Percentiles rank a stretch among this genome's conserved stretches.
Evolutionary conservation across 164 flowering plant genomes (phyloP).

Genomic region (Stephania japonica): DNA sequence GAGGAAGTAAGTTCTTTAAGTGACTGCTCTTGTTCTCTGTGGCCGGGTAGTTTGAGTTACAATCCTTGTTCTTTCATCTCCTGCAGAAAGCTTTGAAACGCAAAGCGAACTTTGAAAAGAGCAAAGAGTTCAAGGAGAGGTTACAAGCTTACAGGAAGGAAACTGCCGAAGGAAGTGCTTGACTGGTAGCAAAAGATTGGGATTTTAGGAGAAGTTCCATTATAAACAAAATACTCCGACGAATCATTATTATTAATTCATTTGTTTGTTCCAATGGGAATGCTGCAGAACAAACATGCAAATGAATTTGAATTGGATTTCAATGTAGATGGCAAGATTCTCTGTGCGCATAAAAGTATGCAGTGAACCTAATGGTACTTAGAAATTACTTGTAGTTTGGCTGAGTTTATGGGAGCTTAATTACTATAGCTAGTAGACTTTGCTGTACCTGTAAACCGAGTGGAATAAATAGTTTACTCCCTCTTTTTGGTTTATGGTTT

Average conservation of each 20-base stretch:
- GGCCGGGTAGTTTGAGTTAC: not conserved
- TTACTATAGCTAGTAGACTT: not conserved
- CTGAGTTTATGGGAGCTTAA: not conserved
- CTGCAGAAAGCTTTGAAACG: conserved; percentile 82
- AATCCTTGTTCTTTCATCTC: conserved; percentile 1
- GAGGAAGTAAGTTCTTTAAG: conserved; percentile 53
- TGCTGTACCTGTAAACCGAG: not conserved
- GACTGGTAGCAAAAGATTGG: not conserved
- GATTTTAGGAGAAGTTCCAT: not conserved
- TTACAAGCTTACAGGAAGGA: conserved; percentile 65
- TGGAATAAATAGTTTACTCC: no score
- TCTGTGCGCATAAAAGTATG: not conserved
- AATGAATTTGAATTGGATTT: no score
- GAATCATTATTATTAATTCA: not conserved
- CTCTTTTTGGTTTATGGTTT: no score
- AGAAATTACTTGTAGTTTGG: not conserved
- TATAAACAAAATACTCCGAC: not conserved
- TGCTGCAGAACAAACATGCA: not conserved
- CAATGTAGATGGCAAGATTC: not conserved
- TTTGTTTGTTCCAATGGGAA: not conserved
- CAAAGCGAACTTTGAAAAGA: conserved; percentile 88
- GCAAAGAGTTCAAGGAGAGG: conserved; percentile 74
- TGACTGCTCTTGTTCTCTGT: not conserved
- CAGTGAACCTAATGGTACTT: not conserved
- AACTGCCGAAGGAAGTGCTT: conserved; percentile 21